Evolutionary conservation across 768 basidiomycete genomes (phyloP), one percentile per base, ranked within the genome.

Genomic region (Leccinum rimulosum): DNA sequence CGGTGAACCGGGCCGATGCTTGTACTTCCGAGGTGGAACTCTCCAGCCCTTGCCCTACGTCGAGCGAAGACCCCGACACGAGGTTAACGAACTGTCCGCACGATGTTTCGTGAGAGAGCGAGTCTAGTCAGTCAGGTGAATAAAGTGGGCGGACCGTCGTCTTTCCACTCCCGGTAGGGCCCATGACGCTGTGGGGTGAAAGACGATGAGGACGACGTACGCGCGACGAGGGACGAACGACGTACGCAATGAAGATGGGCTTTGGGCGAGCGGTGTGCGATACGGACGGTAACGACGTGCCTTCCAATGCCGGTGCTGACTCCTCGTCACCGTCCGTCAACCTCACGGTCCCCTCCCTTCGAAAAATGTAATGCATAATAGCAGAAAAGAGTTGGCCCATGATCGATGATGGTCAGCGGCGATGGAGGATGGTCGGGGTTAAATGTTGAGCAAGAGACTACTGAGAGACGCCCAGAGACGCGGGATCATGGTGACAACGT

Each of bases 11-110:
- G 15, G n/a, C n/a, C 9, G 71, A 73, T 15, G 59, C 54, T 55
- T 75, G 74, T 49, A 72, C 66, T 54, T 72, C 64, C 0, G 69
- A 61, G 7, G 76, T 77, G 31, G 68, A 72, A 49, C 76, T 77
- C 56, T 74, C 70, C 50, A 77, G 51, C 17, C 70, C 73, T 52
- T 57, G 58, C 7, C 76, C 73, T 22, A 75, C 70, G 31, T 64
- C 57, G 6, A 73, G 66, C 1, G 60, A 56, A 10, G 74, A 73
- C 4, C 60, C 70, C 14, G 74, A 68, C 7, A 57, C 68, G 19
- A 66, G 55, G 64, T 77, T 77, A 57, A 77, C 70, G 33, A 77
- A 75, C 76, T 77, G 45, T 8, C 19, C 19, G 43, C 11, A 47
- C 28, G 1, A 35, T 9, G 6, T 14, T 28, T 43, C 11, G n/a